A percentile compares a stretch with the other conserved stretches of the same genome.
These are phyloP conservation scores for Passalora sequoiae DNA, from an alignment of 2,329 filamentous ascomycete genomes.

Conservation along the genomic window DNA sequence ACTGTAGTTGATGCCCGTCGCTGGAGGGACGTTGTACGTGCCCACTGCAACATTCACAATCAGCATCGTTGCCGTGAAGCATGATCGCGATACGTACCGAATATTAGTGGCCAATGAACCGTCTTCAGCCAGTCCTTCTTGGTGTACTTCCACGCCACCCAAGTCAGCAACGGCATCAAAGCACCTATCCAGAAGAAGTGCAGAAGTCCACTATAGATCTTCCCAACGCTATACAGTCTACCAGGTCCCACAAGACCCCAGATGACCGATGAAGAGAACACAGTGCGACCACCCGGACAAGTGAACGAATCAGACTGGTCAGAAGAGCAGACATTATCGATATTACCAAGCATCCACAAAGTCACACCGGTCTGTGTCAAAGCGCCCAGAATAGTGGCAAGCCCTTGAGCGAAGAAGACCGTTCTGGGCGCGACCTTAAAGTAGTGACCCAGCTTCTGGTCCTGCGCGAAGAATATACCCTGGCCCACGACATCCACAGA, in stretches of 20 bases:
- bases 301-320: slow-evolving; percentile 46
- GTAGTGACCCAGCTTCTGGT: slow-evolving; percentile 38
- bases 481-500: slow-evolving; percentile 33
- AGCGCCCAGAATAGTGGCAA: slow-evolving; percentile 41
- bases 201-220: slow-evolving; percentile 45
- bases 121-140: slow-evolving; percentile 24
- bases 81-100: slow-evolving; percentile 46
- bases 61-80: slow-evolving; percentile 34
- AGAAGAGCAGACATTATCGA: slow-evolving; percentile 37
- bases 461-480: slow-evolving; percentile 31
- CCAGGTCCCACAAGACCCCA: slow-evolving; percentile 46
- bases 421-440: slow-evolving; percentile 38
- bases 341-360: slow-evolving; percentile 42
- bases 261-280: slow-evolving; percentile 41
- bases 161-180: slow-evolving; percentile 42
- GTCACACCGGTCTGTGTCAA: slow-evolving; percentile 44
- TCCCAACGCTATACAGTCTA: slow-evolving; percentile 44
- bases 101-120: slow-evolving; percentile 59
- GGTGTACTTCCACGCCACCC: slow-evolving; percentile 37
- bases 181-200: slow-evolving; percentile 51
- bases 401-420: slow-evolving; percentile 44
- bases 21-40: slow-evolving; percentile 60
- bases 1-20: slow-evolving; percentile 72
- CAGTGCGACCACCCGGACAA: slow-evolving; percentile 43
- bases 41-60: slow-evolving; percentile 63